A percentile compares a stretch with the other conserved stretches of the same genome.
phyloP scores from a whole-genome alignment of 2,329 filamentous ascomycete species.

The Fonsecaea erecta region DNA sequence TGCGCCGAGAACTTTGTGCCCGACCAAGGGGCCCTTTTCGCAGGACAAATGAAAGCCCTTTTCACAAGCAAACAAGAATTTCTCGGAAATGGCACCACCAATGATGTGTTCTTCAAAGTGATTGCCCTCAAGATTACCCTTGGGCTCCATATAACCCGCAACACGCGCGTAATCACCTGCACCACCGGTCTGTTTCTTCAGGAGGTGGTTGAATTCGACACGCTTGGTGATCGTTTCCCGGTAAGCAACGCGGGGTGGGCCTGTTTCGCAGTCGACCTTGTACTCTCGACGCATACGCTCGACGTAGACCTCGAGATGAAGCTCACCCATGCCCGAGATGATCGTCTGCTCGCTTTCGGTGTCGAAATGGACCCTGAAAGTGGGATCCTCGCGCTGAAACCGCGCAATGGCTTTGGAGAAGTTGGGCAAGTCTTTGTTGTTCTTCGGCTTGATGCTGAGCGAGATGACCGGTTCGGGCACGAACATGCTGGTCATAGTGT shows the following conservation, averaged over 20 bases:
- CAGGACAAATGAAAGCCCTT: constrained; percentile 89
- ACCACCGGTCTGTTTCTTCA: constrained; percentile 95
- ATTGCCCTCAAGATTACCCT: constrained; percentile 72
- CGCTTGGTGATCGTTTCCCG: constrained; percentile 84
- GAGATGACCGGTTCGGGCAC: constrained; percentile 98
- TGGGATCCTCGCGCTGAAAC: constrained; percentile 97
- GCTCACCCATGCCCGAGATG: constrained; percentile 96
- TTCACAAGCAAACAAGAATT: constrained; percentile 90
- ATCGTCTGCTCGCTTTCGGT: constrained; percentile 93
- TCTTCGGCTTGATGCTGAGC: constrained; percentile 94
- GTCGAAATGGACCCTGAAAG: constrained; percentile 93
- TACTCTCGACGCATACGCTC: constrained; percentile 97
- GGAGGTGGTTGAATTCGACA: constrained; percentile 86
- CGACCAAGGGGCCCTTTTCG: constrained; percentile 85
- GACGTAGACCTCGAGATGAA: constrained; percentile 96
- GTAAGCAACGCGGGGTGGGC: constrained; percentile 95
- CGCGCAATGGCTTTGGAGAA: constrained; percentile 99
- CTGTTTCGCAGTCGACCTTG: constrained; percentile 93
- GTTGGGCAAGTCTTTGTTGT: constrained; percentile 85
- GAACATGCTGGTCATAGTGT: constrained; percentile 96
- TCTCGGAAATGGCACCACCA: constrained; percentile 91
- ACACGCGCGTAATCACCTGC: constrained; percentile 95
- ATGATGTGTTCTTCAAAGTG: constrained; percentile 84
- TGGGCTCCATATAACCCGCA: constrained; percentile 88
- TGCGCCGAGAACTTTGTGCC: constrained; percentile 88